phyloP scores from a whole-genome alignment of 257 asterid genomes.

The Handroanthus guayacan region DNA sequence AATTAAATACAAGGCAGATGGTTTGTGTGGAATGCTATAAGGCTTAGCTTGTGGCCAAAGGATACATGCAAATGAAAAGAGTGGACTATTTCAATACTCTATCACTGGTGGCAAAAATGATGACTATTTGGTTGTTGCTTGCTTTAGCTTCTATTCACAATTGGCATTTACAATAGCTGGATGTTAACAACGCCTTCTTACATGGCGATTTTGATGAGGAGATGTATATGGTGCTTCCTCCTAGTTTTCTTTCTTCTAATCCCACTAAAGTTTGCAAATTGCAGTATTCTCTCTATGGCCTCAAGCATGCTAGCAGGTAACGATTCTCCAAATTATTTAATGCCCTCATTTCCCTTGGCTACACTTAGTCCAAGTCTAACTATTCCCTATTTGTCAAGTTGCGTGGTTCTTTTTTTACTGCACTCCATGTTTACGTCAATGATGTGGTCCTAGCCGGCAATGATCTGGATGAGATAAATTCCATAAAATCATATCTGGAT shows the following conservation, averaged over 20 bases:
- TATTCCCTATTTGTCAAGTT: no score
- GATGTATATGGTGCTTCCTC: background rate
- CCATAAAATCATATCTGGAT: no score
- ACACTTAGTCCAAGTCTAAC: no score
- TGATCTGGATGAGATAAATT: no score
- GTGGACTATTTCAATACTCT: background rate
- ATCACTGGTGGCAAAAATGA: background rate
- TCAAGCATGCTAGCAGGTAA: background rate
- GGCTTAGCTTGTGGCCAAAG: background rate
- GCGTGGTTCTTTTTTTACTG: no score
- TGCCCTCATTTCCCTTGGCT: no score
- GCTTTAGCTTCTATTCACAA: background rate
- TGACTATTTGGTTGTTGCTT: background rate
- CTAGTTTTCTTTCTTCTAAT: background rate
- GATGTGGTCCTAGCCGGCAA: no score
- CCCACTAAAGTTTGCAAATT: background rate
- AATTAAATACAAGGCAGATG: background rate
- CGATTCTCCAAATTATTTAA: background rate
- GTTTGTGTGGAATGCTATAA: background rate
- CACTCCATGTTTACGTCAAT: no score
- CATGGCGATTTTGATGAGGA: no score
- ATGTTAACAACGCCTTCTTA: no score
- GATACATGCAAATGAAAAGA: background rate
- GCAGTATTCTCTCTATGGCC: background rate
- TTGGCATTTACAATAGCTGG: background rate